These are phyloP conservation scores for Salix viminalis DNA, from an alignment of 345 rosid genomes.

Conservation along the genomic window DNA sequence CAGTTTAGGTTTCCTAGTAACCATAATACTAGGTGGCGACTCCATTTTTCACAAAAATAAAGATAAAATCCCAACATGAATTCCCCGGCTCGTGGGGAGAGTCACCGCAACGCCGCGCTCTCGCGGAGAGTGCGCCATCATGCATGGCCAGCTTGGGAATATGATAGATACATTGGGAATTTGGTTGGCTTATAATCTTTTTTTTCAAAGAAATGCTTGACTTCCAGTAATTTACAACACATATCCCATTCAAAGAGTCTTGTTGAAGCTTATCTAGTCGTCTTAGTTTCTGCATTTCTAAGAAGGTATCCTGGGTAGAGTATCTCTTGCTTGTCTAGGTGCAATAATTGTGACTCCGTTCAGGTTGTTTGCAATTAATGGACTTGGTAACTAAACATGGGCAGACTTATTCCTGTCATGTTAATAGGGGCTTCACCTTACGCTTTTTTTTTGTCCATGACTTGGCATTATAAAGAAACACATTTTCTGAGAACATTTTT, in stretches of 20 bases:
- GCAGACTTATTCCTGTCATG: neutral
- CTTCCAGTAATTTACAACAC: neutral
- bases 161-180: slow-evolving; percentile 8
- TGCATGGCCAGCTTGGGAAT: slow-evolving; percentile 6
- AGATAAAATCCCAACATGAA: too few relatives aligned
- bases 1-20: too few relatives aligned
- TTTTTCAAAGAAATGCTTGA: neutral
- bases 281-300: neutral
- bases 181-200: slow-evolving; percentile 6
- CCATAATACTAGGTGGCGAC: too few relatives aligned
- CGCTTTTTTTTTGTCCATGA: neutral
- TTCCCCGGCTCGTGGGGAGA: too few relatives aligned
- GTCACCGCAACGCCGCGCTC: too few relatives aligned
- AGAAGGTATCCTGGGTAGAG: neutral
- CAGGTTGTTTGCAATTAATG: neutral
- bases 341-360: neutral
- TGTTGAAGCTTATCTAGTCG: neutral
- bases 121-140: neutral
- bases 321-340: neutral
- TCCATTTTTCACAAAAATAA: too few relatives aligned
- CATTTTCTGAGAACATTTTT: neutral
- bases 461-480: neutral
- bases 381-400: neutral
- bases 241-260: neutral
- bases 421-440: neutral